Percentiles rank a stretch among this genome's conserved stretches.
phyloP scores from a whole-genome alignment of 257 asterid species.

The Solanum appendiculatum region DNA sequence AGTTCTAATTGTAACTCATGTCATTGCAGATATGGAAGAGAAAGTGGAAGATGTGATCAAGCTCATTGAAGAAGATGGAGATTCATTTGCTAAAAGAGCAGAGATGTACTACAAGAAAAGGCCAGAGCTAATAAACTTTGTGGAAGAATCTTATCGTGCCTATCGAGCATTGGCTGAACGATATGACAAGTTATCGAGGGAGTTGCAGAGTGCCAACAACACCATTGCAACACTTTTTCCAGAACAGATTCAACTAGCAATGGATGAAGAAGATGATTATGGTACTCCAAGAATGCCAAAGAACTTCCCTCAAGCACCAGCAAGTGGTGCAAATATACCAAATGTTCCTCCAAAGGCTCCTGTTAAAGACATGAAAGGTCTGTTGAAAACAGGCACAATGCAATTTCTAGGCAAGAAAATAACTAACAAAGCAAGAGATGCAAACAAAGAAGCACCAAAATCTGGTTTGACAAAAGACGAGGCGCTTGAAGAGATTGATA shows the following conservation, averaged over 20 bases:
- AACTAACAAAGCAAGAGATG: neutral
- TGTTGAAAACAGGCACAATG: constrained; percentile 37
- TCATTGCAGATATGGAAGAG: constrained; percentile 73
- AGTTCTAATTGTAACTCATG: neutral
- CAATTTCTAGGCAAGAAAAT: constrained; percentile 29
- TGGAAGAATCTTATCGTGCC: constrained; percentile 68
- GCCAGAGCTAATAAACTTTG: constrained; percentile 67
- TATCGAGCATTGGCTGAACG: constrained; percentile 78
- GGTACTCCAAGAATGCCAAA: constrained; percentile 14
- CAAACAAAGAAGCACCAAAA: constrained; percentile 9
- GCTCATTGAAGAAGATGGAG: constrained; percentile 84
- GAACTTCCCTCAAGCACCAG: constrained; percentile 15
- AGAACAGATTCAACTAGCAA: constrained; percentile 52
- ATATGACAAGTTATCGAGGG: constrained; percentile 72
- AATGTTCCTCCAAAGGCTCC: constrained; percentile 53
- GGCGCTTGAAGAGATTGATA: constrained; percentile 65
- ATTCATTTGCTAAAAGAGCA: constrained; percentile 84
- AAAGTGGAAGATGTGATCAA: constrained; percentile 52
- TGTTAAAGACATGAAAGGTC: constrained; percentile 35
- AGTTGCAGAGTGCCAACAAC: constrained; percentile 71
- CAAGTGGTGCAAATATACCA: constrained; percentile 24
- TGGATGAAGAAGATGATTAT: constrained; percentile 52
- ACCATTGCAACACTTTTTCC: constrained; percentile 82
- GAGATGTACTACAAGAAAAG: constrained; percentile 89
- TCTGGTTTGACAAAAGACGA: constrained; percentile 49